Base-by-base conservation (phyloP, 2,329 filamentous ascomycete genomes). In the Fusarium acutatum region DNA sequence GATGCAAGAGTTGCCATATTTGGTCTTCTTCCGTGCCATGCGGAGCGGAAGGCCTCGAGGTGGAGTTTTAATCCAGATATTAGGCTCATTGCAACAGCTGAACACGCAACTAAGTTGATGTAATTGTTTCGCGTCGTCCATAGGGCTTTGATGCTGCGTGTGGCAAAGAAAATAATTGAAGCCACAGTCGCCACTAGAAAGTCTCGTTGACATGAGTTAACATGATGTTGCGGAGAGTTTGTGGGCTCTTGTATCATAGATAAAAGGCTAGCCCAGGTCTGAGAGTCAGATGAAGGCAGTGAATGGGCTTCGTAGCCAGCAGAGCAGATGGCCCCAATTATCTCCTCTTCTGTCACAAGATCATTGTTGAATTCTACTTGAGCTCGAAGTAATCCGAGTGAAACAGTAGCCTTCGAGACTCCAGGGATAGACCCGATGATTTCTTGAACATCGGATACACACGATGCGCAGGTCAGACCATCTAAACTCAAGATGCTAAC, bases 21-120 rank as follows among this genome's bases (percentile, higher is more conserved):
- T 52, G 17, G 32, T 35, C 32, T 35, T 52, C n/a, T 3, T 7
- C 49, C 32, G 5, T 35, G 8, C 32, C 32, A 22, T 15, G 18
- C n/a, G 10, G n/a, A 52, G 4, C 17, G 32, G 6, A 22, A 0
- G 0, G 49, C 32, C 9, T 52, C 49, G 3, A 22, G 0, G 20
- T 52, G 32, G 10, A 52, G 49, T 3, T 22, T 0, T 2, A 6
- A 26, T 35, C 9, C 49, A 26, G 49, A 9, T 20, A 35, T 0
- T 15, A 52, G 11, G 18, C 6, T 52, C 49, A 52, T 20, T 14
- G 3, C 0, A 26, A 52, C 6, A 15, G 49, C 6, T 0, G 22
- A 0, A 35, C 26, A 35, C 3, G 49, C 12, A 13, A 52, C 3
- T 1, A 24, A 15, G 6, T 24, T 22, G 15, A 35, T 10, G n/a